Evolutionary conservation across 495 filamentous ascomycete species (phyloP), one percentile per base, ranked within the genome.

Genomic region (Chaetomium tenue): DNA sequence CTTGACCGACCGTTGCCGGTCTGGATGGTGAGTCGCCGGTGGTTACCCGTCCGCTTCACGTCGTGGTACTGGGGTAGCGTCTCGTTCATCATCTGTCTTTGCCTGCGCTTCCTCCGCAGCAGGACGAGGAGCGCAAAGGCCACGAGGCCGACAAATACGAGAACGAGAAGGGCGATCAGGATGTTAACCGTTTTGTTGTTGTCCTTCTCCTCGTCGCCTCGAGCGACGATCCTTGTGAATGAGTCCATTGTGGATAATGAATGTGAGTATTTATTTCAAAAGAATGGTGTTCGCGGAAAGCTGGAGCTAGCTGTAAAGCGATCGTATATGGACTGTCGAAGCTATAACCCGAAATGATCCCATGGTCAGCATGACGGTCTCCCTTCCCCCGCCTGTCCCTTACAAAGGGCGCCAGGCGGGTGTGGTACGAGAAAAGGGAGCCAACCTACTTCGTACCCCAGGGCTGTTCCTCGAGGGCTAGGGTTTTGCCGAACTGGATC

Each of bases 1-100:
- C 88, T 90, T 39, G 89, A 87, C 68, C 89, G 87, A 65, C 89
- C 91, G 66, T 88, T 82, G 66, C 89, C 90, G n/a, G 79, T 82
- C 62, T 79, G 74, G 64, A 82, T 82, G 55, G 80, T 82, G 18
- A 82, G 71, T 40, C 73, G 74, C n/a, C 73, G 72, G 64, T 77
- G 78, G 70, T 78, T 79, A 57, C 72, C 67, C 13, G 70, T 69
- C 55, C 68, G 72, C 70, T 81, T 80, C 63, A 79, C 63, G 11
- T 75, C 72, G 65, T 78, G 71, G 79, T 81, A 91, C 68, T 69
- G 86, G 75, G 77, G 93, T 72, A 78, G 85, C 58, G 76, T 81
- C 67, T 78, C 75, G 69, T 66, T 73, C 71, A 87, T 86, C 72
- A 85, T 67, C 61, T 74, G 71, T 58, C 70, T 73, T 68, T 75